These are phyloP conservation scores for Amborella trichopoda DNA, from an alignment of 164 flowering plant genomes.

Conservation along the genomic window DNA sequence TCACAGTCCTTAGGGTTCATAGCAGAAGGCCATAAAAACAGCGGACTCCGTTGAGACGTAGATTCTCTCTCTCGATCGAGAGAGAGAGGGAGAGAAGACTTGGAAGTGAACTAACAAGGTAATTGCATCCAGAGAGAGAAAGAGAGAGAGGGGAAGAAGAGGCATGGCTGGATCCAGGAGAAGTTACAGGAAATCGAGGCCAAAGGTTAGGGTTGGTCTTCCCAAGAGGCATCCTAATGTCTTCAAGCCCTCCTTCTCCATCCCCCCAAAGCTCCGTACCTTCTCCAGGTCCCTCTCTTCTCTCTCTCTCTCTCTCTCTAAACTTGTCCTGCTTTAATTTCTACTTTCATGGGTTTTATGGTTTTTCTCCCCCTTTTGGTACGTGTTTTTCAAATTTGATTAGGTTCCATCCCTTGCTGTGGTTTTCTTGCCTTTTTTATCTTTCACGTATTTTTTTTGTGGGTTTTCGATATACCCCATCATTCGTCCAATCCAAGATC, in stretches of 20 bases:
- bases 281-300: constrained; percentile 9
- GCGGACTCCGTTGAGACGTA: no score
- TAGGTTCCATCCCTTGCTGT: no score
- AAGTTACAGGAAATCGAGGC: constrained; percentile 49
- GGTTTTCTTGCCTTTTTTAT: no score
- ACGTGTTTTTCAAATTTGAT: no score
- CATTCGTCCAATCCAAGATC: no score
- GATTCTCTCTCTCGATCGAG: no score
- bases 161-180: constrained; percentile 80
- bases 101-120: not conserved
- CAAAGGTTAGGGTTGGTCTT: constrained; percentile 63
- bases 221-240: constrained; percentile 70
- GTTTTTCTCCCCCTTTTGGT: not conserved
- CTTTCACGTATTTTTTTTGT: no score
- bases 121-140: not conserved
- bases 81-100: not conserved
- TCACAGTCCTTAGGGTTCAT: no score
- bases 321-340: not conserved
- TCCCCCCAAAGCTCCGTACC: constrained; percentile 79
- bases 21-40: no score
- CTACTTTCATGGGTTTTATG: not conserved
- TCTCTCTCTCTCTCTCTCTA: not conserved
- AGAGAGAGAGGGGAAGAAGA: constrained; percentile 7
- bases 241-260: constrained; percentile 71
- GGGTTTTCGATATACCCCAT: no score